Base-by-base conservation (phyloP, 805 yeast species). In the Candida maesae region DNA sequence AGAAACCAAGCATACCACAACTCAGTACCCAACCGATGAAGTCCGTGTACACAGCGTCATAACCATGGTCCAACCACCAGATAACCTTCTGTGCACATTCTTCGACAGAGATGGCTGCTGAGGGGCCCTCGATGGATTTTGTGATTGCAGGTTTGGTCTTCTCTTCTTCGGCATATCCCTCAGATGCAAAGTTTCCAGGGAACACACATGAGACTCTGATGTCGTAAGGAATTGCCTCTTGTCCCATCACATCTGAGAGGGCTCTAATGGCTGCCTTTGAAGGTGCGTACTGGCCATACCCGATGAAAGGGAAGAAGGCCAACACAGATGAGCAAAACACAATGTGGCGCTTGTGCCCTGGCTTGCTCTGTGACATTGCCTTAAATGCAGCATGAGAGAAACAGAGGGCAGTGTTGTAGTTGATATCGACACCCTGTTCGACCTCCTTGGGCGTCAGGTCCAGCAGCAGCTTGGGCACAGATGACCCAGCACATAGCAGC, bases 201-300 rank as follows among this genome's bases (percentile, higher is more conserved):
- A 78, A 81, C 0, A 88, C 78, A 45, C 87, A 79, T 5, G 83
- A 74, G 0, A 93, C 84, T 20, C 82, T 65, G 47, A 82, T 79
- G 45, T 81, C 74, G 53, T 78, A 81, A 6, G 84, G 81, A 1
- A 70, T 55, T 32, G 84, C 69, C 59, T 93, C 99, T 51, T 90
- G 96, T 47, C 96, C 78, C 39, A 93, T 63, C 6, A 84, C 68
- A 36, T 84, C 84, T 0, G 89, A 81, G 12, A 93, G 65, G 0
- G 95, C 68, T 53, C 85, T 73, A 13, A 91, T 60, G 0, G 96
- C 95, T 0, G 87, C 82, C 59, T 93, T 93, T 50, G 80, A 62
- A 1, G 99, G 99, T 0, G 93, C 90, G 58, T 93, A 93, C 53
- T 87, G 91, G 0, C 80, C 74, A 59, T 93, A 93, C 0, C 99